Base-by-base conservation (phyloP, 495 filamentous ascomycete species). In the Neurospora sublineolata region DNA sequence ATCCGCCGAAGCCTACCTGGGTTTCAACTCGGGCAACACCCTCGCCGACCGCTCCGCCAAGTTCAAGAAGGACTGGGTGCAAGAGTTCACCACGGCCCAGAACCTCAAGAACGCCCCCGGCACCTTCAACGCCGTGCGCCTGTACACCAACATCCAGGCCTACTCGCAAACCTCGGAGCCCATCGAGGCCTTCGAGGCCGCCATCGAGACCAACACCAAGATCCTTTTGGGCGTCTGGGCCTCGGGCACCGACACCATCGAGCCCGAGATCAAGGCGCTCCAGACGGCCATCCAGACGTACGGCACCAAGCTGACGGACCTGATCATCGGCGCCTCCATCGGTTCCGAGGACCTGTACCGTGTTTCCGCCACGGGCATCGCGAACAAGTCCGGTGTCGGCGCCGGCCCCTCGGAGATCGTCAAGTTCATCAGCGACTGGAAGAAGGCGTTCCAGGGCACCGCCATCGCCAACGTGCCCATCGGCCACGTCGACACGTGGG, bases 321-420 rank as follows among this genome's bases (percentile, higher is more conserved):
- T 84, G 72, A 81, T 87, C 72, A 82, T 87, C 37, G 85, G 83
- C 69, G 82, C 87, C 70, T 81, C 79, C 27, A 85, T 87, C 44
- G 86, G 86, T 60, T 83, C 79, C 76, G 86, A 87, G 78, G 86
- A 87, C 68, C 77, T 87, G 16, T 87, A 87, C 83, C 84, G 86
- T 71, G 70, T 72, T 64, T 83, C 82, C 6, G 80, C 75, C 58
- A 81, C 81, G 30, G 82, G 82, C 69, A 71, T 82, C 72, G 75
- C 72, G 74, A 84, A 84, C 79, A 75, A 83, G 70, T 73, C 80
- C 4, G 81, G 80, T 46, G 75, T 82, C 20, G 86, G 85, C 71
- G 82, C 80, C 37, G 77, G 72, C 18, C 83, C 85, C 37, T 72
- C 77, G 30, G 79, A 75, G 18, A 74, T 87, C 18, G 76, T 82